Evolutionary conservation across 1,139 yeast genomes (phyloP), one percentile per base, ranked within the genome.

Genomic region (Geotrichum restrictum): DNA sequence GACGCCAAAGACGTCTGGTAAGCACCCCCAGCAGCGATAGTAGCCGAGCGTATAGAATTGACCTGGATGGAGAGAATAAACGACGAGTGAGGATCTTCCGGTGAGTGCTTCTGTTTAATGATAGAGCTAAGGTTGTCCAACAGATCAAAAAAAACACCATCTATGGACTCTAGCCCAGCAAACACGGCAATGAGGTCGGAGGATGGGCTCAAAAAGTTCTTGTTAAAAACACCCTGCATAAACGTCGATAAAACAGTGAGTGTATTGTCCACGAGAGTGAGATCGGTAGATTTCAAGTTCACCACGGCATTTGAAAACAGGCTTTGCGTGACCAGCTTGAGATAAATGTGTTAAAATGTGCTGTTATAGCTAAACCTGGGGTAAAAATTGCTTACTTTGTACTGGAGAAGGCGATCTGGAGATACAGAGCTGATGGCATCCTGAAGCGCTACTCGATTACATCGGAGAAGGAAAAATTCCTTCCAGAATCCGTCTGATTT

Each of bases 151-250:
- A 72, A 68, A 33, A 63, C 60, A 19, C 49, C 49, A 42, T 70
- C 73, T 13, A 70, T 69, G 11, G 57, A 53, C 14, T 68, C 69
- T 31, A 70, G 57, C 3, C 76, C 75, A 0, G 71, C 69, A 14
- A 73, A 56, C 3, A 69, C 59, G 11, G 65, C 54, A 22, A 71
- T 68, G 8, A 64, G 56, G 27, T 70, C 73, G 0, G 70, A 57
- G 19, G 68, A 64, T 36, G 60, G 63, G 45, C 63, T 64, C 21
- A 67, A 57, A 49, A 68, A 64, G 33, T 60, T 62, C 55, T 66
- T 66, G 34, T 59, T 55, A 43, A 69, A 60, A 0, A 70, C 56
- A 24, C 60, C 60, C 45, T 66, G 65, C 40, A 69, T 57, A 32
- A 68, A 63, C 4, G 64, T 60, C 39, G 62, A 55, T 22, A 70